Conservation (phyloP, 441 rosid genomes). For the Mallotus repandus region DNA sequence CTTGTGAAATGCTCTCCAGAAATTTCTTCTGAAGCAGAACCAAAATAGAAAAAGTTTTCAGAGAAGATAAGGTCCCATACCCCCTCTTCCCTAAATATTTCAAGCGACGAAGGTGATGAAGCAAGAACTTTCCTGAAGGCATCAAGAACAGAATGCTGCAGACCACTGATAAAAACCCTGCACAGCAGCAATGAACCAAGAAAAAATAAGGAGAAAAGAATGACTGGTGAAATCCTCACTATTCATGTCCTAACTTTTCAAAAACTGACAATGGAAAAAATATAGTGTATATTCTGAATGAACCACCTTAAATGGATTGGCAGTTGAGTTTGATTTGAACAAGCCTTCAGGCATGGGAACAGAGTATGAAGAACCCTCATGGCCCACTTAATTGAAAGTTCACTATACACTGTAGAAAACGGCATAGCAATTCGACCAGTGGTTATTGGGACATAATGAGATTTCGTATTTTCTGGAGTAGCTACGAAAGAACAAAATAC, state of each 20-base stretch:
- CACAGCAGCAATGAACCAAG: conserved; percentile 18
- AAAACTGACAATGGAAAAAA: conserved; percentile 8
- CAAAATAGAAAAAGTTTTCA: conserved; percentile 70
- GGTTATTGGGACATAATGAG: conserved; percentile 36
- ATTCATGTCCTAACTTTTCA: conserved; percentile 1
- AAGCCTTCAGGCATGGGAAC: conserved; percentile 74
- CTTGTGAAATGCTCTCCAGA: conserved; percentile 32
- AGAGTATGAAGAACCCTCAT: conserved; percentile 61
- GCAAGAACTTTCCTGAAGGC: conserved; percentile 60
- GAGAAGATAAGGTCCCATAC: conserved; percentile 84
- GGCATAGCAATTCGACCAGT: conserved; percentile 37
- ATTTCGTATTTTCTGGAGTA: conserved; percentile 46
- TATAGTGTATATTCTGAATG: conserved; percentile 1
- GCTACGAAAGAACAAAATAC: conserved; percentile 64
- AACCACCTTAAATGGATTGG: conserved; percentile 59
- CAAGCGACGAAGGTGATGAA: conserved; percentile 50
- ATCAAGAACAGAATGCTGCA: conserved; percentile 59
- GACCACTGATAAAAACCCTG: conserved; percentile 53
- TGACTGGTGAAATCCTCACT: conserved; percentile 15
- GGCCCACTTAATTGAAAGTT: conserved; percentile 76
- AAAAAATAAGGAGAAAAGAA: conserved; percentile 14
- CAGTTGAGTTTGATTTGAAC: conserved; percentile 58
- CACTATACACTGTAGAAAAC: conserved; percentile 53
- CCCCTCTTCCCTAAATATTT: conserved; percentile 64
- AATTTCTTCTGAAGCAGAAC: conserved; percentile 39